Base-by-base conservation (phyloP, 345 rosid species). In the Ailanthus altissimus region DNA sequence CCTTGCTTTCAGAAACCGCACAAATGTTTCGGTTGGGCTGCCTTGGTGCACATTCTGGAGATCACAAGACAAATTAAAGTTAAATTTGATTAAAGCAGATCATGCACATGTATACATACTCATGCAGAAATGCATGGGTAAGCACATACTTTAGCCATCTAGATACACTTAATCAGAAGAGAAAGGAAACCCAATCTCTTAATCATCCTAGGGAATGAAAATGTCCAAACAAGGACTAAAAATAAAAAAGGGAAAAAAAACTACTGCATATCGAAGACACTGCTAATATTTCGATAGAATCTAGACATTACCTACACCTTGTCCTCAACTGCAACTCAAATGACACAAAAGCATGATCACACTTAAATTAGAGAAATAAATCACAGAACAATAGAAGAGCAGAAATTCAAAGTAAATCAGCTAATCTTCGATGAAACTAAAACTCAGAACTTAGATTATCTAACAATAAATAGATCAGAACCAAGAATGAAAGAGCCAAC, bases 21-120 rank as follows among this genome's bases (percentile, higher is more conserved):
- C 70, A 80, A 92, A 81, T 40, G 85, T 89, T 88, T 92, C 97
- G 21, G 79, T 79, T 8, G 90, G 87, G 86, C 84, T 87, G 8
- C 98, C 99, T 72, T 94, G 99, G 81, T 97, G 99, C 75, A 97
- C 72, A 81, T 86, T 94, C 98, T 97, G 90, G 72, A 85, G 20
- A 79, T 36, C 73, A 82, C 38, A 50, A 79, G 43, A 73, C 66
- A 49, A 28, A 43, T 21, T 59, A 5, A 23, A 40, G 16, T 25
- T 64, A 65, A 26, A 67, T 46, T 60, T 79, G 23, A 32, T 14
- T 50, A n/a, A 28, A n/a, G 56, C 70, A 72, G 54, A 71, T 79
- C 70, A 56, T 8, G 21, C 46, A 14, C 43, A 38, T 23, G 5
- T 36, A 13, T 47, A 45, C 14, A 13, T 5, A 46, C 25, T 26